Base-by-base conservation (phyloP, 192 early-diverging fungal genomes). In the Martensiomyces pterosporus region DNA sequence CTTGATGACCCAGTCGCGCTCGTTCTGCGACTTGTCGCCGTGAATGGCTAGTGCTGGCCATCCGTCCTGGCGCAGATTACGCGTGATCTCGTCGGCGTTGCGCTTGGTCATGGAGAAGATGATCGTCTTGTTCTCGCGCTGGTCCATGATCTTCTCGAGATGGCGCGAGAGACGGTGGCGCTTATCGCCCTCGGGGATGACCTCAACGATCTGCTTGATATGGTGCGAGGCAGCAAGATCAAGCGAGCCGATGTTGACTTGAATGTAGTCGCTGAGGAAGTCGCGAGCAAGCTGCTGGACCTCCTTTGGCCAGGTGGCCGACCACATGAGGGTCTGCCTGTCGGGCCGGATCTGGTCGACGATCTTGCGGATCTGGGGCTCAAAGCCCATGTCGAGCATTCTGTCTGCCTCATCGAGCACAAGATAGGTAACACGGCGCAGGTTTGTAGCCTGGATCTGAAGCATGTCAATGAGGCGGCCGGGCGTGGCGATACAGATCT, bases 351-450 rank as follows among this genome's bases (percentile, higher is more conserved):
- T 96, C 67, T 93, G 93, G 46, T 93, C 91, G 9, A 99, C 91
- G 55, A 98, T 96, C 65, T 92, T 91, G 51, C 94, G 86, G 64
- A 98, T 94, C 68, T 98, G 94, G 37, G 91, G 91, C 76, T 98
- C 96, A 60, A 96, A 97, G 55, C 96, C 94, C 94, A 98, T 97
- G 66, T 98, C 95, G 49, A 98, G 72, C 95, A 96, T 96, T 43
- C 93, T 84, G 71, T 98, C 95, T n/a, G 95, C 95, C 65, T 98
- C 94, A 78, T 98, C 95, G 49, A 99, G 79, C 27, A 99, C 96
- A 34, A 99, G 80, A 54, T 96, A 96, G 5, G 94, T 96, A 26
- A 99, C 96, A 43, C 93, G 83, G 44, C 84, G 81, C 47, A 99
- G 75, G 56, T 97, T 97, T 25, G 92, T 95, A 47, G 79, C 85